phyloP scores from a whole-genome alignment of 495 filamentous ascomycete species.

The Chlorociboria aeruginascens region DNA sequence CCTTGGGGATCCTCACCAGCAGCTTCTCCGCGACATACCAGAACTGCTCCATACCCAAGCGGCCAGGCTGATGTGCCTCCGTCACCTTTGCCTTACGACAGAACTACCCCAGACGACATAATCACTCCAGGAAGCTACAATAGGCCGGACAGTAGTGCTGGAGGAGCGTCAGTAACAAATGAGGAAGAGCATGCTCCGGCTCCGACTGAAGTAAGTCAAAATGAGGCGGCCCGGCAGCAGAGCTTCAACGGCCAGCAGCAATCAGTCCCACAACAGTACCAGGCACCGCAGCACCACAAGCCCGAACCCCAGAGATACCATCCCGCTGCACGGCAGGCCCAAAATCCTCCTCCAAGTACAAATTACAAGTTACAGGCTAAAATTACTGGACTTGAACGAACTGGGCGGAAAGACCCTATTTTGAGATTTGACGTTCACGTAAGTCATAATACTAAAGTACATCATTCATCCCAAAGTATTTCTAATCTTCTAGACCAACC shows the following conservation, averaged over 20 bases:
- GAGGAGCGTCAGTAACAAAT: conserved; percentile 12
- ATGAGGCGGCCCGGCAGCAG: conserved; percentile 29
- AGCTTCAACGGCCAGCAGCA: conserved; percentile 27
- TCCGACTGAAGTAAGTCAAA: conserved; percentile 33
- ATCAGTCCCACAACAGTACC: conserved; percentile 19
- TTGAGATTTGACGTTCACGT: conserved; percentile 96
- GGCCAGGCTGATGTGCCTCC: conserved; percentile 37
- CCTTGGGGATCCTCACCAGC: conserved; percentile 63
- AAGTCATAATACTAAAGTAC: conserved; percentile 13
- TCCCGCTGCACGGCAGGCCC: conserved; percentile 25
- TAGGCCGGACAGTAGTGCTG: conserved; percentile 13
- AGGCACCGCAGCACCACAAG: conserved; percentile 31
- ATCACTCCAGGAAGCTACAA: conserved; percentile 8
- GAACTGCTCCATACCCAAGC: conserved; percentile 39
- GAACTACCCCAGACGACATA: conserved; percentile 18
- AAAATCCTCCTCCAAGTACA: conserved; percentile 29
- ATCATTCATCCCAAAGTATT: not conserved
- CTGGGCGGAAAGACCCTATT: conserved; percentile 89
- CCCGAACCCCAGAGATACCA: conserved; percentile 27
- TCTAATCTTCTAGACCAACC: conserved; percentile 61
- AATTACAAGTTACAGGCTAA: conserved; percentile 85
- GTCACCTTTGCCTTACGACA: conserved; percentile 40
- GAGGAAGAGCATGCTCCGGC: conserved; percentile 21
- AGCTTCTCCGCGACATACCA: conserved; percentile 51
- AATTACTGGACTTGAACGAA: conserved; percentile 83